Conservation (phyloP, 2,329 filamentous ascomycete species). For the Colletotrichum neosansevieriae region DNA sequence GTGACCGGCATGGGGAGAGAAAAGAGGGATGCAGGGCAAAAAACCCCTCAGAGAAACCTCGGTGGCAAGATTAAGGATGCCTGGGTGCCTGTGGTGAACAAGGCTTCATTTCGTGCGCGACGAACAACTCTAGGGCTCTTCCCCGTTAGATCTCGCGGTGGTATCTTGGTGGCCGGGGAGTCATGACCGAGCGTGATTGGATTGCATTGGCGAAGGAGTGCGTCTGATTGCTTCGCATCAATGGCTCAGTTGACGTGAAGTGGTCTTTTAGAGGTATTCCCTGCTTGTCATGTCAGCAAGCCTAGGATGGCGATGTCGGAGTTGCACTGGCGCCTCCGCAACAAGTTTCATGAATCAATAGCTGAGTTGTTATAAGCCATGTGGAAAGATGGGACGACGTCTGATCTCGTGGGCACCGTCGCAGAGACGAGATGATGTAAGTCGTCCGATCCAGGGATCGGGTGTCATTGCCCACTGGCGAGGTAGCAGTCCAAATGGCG, state of each 20-base stretch:
- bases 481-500: constrained; percentile 28
- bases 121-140: constrained; percentile 5
- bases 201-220: constrained; percentile 2
- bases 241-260: constrained; percentile 1
- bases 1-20: constrained; percentile 15
- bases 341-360: constrained; percentile 29
- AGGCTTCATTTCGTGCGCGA: constrained; percentile 28
- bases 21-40: constrained; percentile 24
- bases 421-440: constrained; percentile 24
- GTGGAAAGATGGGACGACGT: constrained; percentile 18
- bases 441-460: constrained; percentile 5
- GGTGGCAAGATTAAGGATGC: constrained; percentile 32
- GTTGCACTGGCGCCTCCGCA: constrained; percentile 7
- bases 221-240: constrained; percentile 11
- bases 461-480: constrained; percentile 16
- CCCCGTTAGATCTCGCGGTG: neutral
- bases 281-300: constrained; percentile 1
- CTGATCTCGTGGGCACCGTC: neutral
- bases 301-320: constrained; percentile 28
- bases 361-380: neutral
- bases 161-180: constrained; percentile 5
- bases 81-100: constrained; percentile 17
- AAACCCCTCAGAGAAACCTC: constrained; percentile 24
- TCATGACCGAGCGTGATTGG: constrained; percentile 9
- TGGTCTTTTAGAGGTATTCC: constrained; percentile 3